These are phyloP conservation scores for Rhizopogon roseolus DNA, from an alignment of 768 basidiomycete species.

Conservation along the genomic window DNA sequence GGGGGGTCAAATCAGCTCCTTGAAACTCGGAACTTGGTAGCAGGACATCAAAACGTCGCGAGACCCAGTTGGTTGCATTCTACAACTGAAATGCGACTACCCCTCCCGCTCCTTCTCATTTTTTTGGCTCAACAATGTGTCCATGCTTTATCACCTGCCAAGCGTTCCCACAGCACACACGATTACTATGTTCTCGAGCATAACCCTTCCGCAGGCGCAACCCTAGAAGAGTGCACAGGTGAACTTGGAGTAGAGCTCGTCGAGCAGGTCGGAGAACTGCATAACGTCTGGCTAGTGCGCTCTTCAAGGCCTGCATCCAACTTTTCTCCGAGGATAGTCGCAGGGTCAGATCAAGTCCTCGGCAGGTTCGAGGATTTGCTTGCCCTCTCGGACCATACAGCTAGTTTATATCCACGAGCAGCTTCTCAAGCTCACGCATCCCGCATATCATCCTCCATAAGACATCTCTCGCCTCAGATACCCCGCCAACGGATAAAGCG, in stretches of 20 bases:
- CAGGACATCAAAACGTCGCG: too few relatives aligned
- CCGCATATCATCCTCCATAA: conserved; percentile 51
- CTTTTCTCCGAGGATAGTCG: conserved; percentile 21
- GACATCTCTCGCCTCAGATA: conserved; percentile 54
- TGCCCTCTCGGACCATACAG: neutral
- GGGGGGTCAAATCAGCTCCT: neutral
- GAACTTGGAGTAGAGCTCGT: conserved; percentile 79
- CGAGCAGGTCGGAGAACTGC: conserved; percentile 81
- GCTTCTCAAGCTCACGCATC: conserved; percentile 33
- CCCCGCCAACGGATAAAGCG: conserved; percentile 62
- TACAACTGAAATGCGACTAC: conserved; percentile 9
- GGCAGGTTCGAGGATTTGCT: conserved; percentile 44
- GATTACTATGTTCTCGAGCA: conserved; percentile 83
- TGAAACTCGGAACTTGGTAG: neutral
- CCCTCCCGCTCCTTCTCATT: conserved; percentile 18
- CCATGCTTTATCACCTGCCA: conserved; percentile 37
- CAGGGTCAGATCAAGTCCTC: conserved; percentile 43
- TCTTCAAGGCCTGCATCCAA: conserved; percentile 32
- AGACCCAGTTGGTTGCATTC: neutral
- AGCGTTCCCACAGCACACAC: conserved; percentile 55
- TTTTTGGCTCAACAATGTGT: conserved; percentile 23
- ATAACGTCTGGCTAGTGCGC: conserved; percentile 80
- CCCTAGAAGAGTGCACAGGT: conserved; percentile 54
- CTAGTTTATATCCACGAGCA: conserved; percentile 7
- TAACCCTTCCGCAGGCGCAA: conserved; percentile 44